Evolutionary conservation across 2,329 filamentous ascomycete genomes (phyloP), one percentile per base, ranked within the genome.

Genomic region (Corynespora cassiicola): DNA sequence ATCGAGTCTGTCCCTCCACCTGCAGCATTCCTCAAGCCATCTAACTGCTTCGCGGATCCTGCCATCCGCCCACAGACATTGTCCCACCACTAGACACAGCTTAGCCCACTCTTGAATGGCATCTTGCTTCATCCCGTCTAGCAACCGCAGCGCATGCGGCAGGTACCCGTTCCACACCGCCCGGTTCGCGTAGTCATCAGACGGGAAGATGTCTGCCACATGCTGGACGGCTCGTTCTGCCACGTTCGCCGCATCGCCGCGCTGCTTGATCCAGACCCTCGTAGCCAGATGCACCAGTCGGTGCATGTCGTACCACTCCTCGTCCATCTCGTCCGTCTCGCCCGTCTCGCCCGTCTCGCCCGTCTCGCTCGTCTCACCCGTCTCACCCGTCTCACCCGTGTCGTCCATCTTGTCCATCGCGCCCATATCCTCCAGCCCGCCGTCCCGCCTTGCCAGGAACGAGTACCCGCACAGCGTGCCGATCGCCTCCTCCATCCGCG

Each of bases 401-500:
- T n/a, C n/a, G n/a, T n/a, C n/a, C n/a, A n/a, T n/a, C n/a, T n/a
- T n/a, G n/a, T n/a, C n/a, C n/a, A n/a, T n/a, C n/a, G n/a, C n/a
- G n/a, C n/a, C n/a, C n/a, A n/a, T n/a, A n/a, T n/a, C n/a, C n/a
- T 20, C 18, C n/a, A 8, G 22, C 7, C 22, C n/a, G 22, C n/a
- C 22, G 4, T 11, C 24, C 22, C 48, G 45, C 36, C 40, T 45
- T 17, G 24, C 22, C 7, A 58, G 14, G 23, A 61, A 54, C 5
- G 55, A 58, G 42, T 59, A 61, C 8, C 39, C 39, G 31, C 43
- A 53, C 4, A 58, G 43, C n/a, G 40, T 54, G 25, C 52, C 45
- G 9, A 61, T 58, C 4, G 54, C 56, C 2, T 52, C 42, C 18
- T 47, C 43, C 31, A 47, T 47, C 16, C 23, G 27, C 26, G 28